Base-by-base conservation (phyloP, 1,139 yeast genomes). In the Maudiozyma humilis region DNA sequence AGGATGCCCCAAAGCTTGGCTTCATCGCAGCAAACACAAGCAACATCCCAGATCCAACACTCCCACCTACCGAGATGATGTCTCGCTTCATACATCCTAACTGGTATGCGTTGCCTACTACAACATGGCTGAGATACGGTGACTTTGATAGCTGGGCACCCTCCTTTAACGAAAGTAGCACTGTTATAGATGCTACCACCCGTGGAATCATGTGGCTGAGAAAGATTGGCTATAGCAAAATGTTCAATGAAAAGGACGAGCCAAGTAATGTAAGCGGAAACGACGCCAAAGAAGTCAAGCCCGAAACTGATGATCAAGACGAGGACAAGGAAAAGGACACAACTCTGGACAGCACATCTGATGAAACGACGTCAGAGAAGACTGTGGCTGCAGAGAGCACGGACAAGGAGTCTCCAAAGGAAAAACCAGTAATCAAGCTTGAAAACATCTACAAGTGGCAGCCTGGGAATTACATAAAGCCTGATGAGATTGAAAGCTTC, bases 71-170 rank as follows among this genome's bases (percentile, higher is more conserved):
- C 1, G 85, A 82, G 51, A 74, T 87, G 46, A 69, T 87, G 63
- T 73, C 76, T 42, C 78, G 76, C 46, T 84, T 85, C 58, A 72
- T 82, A 54, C 95, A 88, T 62, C 96, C 96, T 13, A 84, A 83
- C 49, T 84, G 94, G 85, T 82, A 82, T 52, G 79, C 87, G 7
- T 68, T 89, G 41, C 86, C 93, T 6, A 74, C 85, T 5, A 82
- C 95, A 1, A 78, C 78, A 42, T 91, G 96, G 96, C 66, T 89
- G 43, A 74, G 75, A 42, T 80, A 81, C 43, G 79, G 80, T 41
- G 73, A 73, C 8, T 76, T 73, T 48, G 72, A 74, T 45, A 76
- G 87, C 12, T 89, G 87, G 73, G 95, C 93, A 0, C 97, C 96
- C 3, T 62, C 72, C 1, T 65, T 72, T 36, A 96, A 88, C 60